Percentiles rank a stretch among this genome's conserved stretches.
Evolutionary conservation across 768 basidiomycete species (phyloP).

Genomic region (Tricholoma hemisulphureum): DNA sequence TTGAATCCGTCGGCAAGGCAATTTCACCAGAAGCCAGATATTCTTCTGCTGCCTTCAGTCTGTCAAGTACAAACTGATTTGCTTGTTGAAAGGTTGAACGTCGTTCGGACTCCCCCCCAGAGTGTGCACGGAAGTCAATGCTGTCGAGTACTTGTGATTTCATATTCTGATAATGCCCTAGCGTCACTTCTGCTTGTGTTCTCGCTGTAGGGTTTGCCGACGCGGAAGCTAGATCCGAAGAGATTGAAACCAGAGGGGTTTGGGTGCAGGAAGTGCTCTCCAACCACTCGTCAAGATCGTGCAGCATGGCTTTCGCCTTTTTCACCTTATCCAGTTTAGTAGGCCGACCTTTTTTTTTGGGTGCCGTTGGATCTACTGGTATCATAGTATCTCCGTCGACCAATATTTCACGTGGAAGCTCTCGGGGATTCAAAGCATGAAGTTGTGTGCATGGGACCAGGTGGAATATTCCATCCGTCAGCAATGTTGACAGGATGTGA

Average conservation of each 20-base stretch:
- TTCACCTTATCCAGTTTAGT: conserved; percentile 57
- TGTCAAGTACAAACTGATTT: conserved; percentile 47
- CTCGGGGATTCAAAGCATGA: conserved; percentile 57
- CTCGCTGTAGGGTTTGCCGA: not conserved
- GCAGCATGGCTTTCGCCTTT: conserved; percentile 50
- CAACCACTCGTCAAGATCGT: conserved; percentile 50
- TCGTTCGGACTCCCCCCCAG: conserved; percentile 15
- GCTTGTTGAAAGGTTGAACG: conserved; percentile 41
- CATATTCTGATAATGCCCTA: conserved; percentile 38
- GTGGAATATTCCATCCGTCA: conserved; percentile 52
- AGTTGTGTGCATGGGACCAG: conserved; percentile 55
- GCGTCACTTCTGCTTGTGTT: conserved; percentile 1
- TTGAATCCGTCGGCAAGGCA: conserved; percentile 1
- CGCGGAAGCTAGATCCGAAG: not conserved
- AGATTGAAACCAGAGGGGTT: not conserved
- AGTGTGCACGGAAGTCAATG: conserved; percentile 23
- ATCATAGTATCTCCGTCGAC: conserved; percentile 36
- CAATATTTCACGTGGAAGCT: conserved; percentile 68
- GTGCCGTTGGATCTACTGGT: conserved; percentile 19
- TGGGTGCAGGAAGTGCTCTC: conserved; percentile 28
- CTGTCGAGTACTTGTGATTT: conserved; percentile 41
- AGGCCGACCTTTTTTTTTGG: conserved; percentile 63
- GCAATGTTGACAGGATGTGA: conserved; percentile 48
- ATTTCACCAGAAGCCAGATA: conserved; percentile 33
- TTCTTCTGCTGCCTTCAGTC: conserved; percentile 53